Evolutionary conservation across 352 stramenopile genomes (phyloP).

Genomic region (Thalassiosira mediterranea): DNA sequence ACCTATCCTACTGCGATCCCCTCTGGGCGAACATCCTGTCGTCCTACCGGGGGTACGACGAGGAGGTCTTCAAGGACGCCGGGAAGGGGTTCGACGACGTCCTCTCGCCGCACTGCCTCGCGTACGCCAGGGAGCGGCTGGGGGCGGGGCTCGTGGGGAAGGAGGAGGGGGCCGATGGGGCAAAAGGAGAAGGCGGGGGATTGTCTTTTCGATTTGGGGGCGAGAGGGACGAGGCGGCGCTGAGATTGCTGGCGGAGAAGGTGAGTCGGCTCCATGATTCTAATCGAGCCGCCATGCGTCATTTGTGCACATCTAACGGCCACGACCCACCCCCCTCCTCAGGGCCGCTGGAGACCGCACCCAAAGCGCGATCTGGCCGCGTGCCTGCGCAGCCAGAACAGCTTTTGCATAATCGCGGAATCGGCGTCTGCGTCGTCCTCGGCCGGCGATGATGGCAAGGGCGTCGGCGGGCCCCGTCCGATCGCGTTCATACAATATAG

Average conservation of each 20-base stretch:
- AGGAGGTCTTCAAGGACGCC: constrained; percentile 52
- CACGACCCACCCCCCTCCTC: too few species aligned
- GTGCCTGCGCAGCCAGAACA: constrained; percentile 19
- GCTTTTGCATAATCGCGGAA: constrained; percentile 53
- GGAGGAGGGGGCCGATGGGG: constrained; percentile 19
- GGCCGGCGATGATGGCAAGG: too few species aligned
- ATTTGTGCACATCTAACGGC: too few species aligned
- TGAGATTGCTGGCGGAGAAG: constrained; percentile 30
- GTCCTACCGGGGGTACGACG: constrained; percentile 51
- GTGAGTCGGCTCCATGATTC: too few species aligned
- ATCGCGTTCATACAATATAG: constrained; percentile 58
- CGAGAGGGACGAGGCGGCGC: constrained; percentile 26
- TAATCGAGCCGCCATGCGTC: too few species aligned
- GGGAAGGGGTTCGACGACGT: constrained; percentile 37
- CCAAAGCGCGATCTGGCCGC: constrained; percentile 33
- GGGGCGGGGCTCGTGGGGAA: constrained; percentile 30
- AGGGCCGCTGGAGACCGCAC: constrained; percentile 21
- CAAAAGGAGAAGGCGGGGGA: too few species aligned
- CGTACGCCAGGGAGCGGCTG: constrained; percentile 44
- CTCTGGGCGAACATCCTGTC: constrained; percentile 46
- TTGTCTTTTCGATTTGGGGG: constrained; percentile 36
- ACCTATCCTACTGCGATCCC: constrained; percentile 40
- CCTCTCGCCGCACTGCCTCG: constrained; percentile 46
- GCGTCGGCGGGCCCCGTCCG: too few species aligned
- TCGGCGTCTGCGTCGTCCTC: constrained; percentile 11